These are phyloP conservation scores for Elaphomyces granulatus DNA, from an alignment of 495 filamentous ascomycete species.

Conservation along the genomic window DNA sequence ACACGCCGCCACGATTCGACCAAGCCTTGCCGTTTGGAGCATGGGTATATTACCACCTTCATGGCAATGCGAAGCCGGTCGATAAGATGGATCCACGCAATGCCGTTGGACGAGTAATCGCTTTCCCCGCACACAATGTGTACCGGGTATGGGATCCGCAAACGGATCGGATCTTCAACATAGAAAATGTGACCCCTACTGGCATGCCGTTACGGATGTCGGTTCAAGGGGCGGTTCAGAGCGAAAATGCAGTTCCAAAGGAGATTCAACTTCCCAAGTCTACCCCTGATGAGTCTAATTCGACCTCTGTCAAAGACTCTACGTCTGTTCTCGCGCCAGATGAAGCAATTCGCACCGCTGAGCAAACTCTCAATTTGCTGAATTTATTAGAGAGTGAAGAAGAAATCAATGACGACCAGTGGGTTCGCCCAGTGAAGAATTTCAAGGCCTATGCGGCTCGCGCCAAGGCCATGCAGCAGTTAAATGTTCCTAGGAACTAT, in stretches of 20 bases:
- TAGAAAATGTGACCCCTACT: not conserved
- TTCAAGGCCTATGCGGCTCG: not conserved
- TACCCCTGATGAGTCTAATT: too few relatives aligned
- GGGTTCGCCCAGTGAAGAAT: not conserved
- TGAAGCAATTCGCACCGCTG: not conserved
- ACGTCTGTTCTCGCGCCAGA: not conserved
- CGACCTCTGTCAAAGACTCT: too few relatives aligned
- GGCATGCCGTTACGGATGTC: not conserved
- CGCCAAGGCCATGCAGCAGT: not conserved
- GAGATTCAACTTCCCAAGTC: too few relatives aligned
- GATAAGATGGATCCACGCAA: not conserved
- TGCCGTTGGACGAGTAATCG: not conserved
- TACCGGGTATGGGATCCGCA: not conserved
- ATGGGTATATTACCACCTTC: not conserved
- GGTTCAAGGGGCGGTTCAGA: not conserved
- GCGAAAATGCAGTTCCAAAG: not conserved
- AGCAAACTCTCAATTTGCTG: not conserved
- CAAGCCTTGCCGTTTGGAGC: not conserved
- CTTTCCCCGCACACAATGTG: not conserved
- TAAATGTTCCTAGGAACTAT: not conserved
- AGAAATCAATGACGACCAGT: not conserved
- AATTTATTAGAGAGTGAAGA: not conserved
- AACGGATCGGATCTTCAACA: not conserved
- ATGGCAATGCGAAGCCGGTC: not conserved
- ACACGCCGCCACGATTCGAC: not conserved